A percentile compares a stretch with the other conserved stretches of the same genome.
Evolutionary conservation across 768 basidiomycete species (phyloP).

Genomic region (Lentinula boryana): DNA sequence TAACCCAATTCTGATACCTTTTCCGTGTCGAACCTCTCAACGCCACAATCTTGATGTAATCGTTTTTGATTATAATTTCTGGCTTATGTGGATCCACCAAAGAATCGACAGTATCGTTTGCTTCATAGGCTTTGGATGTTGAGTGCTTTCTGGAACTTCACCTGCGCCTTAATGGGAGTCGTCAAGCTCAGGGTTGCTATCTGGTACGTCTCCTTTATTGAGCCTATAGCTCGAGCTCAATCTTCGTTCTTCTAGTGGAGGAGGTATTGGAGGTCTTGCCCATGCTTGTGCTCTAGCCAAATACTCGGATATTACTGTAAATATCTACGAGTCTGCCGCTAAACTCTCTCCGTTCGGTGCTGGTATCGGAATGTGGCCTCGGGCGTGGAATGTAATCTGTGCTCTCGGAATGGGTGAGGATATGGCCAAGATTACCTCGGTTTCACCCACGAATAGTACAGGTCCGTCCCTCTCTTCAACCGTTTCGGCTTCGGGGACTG

Average conservation of each 20-base stretch:
- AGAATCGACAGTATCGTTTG: neutral
- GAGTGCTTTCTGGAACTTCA: neutral
- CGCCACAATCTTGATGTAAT: conserved; percentile 8
- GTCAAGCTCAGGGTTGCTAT: conserved; percentile 9
- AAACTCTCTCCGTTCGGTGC: conserved; percentile 38
- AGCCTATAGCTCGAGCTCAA: neutral
- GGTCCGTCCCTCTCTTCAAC: conserved; percentile 10
- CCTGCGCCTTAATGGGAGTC: neutral
- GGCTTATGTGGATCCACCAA: conserved; percentile 5
- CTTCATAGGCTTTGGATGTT: conserved; percentile 4
- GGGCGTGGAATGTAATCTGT: conserved; percentile 35
- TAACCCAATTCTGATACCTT: neutral
- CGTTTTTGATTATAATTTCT: conserved; percentile 2
- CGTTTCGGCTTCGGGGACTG: conserved; percentile 10
- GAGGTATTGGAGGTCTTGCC: conserved; percentile 26
- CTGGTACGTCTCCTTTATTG: conserved; percentile 9
- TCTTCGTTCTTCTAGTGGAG: conserved; percentile 17
- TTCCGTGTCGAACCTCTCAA: neutral
- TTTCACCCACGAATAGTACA: conserved; percentile 18
- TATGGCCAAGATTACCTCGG: conserved; percentile 16
- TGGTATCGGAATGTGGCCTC: conserved; percentile 36
- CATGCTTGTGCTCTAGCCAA: conserved; percentile 20
- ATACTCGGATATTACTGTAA: conserved; percentile 32
- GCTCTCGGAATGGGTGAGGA: conserved; percentile 33
- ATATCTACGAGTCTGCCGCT: conserved; percentile 38